phyloP scores from a whole-genome alignment of 257 asterid genomes.

The Solanum pimpinellifolium region DNA sequence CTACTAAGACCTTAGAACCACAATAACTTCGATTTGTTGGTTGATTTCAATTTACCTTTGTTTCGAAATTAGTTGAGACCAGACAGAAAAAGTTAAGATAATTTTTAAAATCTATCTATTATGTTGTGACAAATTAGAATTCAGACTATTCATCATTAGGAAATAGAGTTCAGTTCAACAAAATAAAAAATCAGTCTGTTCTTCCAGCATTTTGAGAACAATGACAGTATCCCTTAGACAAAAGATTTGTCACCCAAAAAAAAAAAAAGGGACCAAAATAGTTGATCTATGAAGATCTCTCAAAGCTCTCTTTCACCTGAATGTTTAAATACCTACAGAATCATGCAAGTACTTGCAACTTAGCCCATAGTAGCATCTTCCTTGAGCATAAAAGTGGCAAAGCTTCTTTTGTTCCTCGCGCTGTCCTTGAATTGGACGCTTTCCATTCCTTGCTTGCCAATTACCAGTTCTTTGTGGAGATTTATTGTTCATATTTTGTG shows the following conservation, averaged over 20 bases:
- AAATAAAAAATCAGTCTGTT: background rate
- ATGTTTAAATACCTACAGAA: background rate
- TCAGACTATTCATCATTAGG: background rate
- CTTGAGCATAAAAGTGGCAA: constrained; percentile 45
- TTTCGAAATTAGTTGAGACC: background rate
- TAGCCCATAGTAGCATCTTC: constrained; percentile 58
- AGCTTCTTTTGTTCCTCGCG: constrained; percentile 9
- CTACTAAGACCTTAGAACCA: background rate
- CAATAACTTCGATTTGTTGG: background rate
- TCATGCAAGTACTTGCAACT: constrained; percentile 48
- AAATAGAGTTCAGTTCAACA: background rate
- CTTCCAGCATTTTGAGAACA: background rate
- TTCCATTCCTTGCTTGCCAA: background rate
- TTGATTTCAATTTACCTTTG: background rate
- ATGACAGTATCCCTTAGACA: background rate
- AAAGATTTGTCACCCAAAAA: background rate
- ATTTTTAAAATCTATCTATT: background rate
- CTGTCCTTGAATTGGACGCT: constrained; percentile 2
- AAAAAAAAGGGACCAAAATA: background rate
- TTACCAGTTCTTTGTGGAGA: background rate
- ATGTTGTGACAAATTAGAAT: background rate
- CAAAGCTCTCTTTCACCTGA: background rate
- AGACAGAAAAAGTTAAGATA: background rate
- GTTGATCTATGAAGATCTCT: background rate
- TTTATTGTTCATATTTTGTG: background rate